These are phyloP conservation scores for Cladophialophora carrionii DNA, from an alignment of 2,329 filamentous ascomycete genomes.

Conservation along the genomic window DNA sequence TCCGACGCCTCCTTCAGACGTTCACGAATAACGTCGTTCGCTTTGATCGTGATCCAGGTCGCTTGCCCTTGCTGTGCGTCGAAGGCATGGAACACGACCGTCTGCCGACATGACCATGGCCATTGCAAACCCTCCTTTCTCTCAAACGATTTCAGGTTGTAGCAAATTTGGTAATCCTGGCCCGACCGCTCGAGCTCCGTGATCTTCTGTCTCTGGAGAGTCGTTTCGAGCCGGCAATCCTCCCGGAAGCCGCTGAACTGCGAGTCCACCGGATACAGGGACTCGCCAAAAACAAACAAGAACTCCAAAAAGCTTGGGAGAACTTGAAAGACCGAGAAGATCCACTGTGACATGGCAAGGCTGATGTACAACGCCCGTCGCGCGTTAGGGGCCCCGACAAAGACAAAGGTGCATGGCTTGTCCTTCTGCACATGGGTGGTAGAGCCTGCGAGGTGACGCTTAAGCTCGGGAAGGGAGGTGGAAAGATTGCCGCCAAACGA, in stretches of 20 bases:
- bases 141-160: constrained; percentile 43
- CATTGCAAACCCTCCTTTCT: constrained; percentile 1
- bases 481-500: constrained; percentile 14
- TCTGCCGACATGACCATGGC: constrained; percentile 39
- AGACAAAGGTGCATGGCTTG: constrained; percentile 16
- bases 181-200: constrained; percentile 45
- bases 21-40: constrained; percentile 40
- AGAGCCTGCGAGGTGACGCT: background rate
- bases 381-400: constrained; percentile 30
- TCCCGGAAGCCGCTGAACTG: constrained; percentile 45
- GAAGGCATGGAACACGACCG: constrained; percentile 48
- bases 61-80: constrained; percentile 44
- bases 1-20: constrained; percentile 43
- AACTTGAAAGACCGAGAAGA: constrained; percentile 41
- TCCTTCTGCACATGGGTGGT: constrained; percentile 1
- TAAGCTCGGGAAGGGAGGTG: constrained; percentile 21
- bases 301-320: constrained; percentile 44
- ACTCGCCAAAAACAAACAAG: constrained; percentile 40
- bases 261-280: constrained; percentile 42
- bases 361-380: constrained; percentile 30
- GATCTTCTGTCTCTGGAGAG: constrained; percentile 31
- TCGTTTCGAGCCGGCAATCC: constrained; percentile 36
- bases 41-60: constrained; percentile 51
- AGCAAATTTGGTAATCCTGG: constrained; percentile 45
- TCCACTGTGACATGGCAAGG: constrained; percentile 33